Base-by-base conservation (phyloP, 1,284 basidiomycete species). In the Cryptococcus sp. region DNA sequence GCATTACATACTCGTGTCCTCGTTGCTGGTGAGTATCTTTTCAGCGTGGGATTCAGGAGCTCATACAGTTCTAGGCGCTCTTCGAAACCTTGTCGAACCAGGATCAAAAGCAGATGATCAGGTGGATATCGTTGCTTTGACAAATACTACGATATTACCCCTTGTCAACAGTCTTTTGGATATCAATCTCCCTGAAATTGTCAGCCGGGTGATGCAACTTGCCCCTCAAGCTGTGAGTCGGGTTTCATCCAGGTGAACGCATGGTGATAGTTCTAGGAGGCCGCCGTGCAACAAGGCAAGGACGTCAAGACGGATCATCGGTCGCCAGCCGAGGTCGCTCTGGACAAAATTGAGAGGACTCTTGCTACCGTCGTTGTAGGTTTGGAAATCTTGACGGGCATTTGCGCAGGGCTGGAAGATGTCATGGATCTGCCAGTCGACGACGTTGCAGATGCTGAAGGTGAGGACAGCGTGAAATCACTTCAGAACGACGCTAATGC, bases 331-430 rank as follows among this genome's bases (percentile, higher is more conserved):
- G 87, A 91, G 67, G 58, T 83, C 13, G 83, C 86, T 66, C 81
- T 95, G 5, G 86, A 88, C 57, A 77, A 79, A n/a, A 78, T 91
- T 42, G 92, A 96, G 74, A 78, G 81, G 11, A 83, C 79, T 58
- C 74, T 95, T 51, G 82, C 85, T 59, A 87, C 88, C 3, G 80
- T 90, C 6, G 86, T 88, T 60, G 81, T 92, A 37, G 83, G 87
- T 15, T 80, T 96, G 36, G 92, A 96, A 76, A 84, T 95, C 51
- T 75, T 95, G 61, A 93, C 90, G 0, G 86, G 86, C 35, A 80
- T 83, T n/a, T 94, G 89, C 69, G 90, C 90, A n/a, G 88, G 86
- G 8, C 76, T 94, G 36, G 87, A 90, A 30, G 89, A 93, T 66
- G 68, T 48, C 79, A 67, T 65, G 3, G 58, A 30, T 41, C 83